Conservation (phyloP, 2,329 filamentous ascomycete genomes). For the Stagonosporopsis cucurbitacearum region DNA sequence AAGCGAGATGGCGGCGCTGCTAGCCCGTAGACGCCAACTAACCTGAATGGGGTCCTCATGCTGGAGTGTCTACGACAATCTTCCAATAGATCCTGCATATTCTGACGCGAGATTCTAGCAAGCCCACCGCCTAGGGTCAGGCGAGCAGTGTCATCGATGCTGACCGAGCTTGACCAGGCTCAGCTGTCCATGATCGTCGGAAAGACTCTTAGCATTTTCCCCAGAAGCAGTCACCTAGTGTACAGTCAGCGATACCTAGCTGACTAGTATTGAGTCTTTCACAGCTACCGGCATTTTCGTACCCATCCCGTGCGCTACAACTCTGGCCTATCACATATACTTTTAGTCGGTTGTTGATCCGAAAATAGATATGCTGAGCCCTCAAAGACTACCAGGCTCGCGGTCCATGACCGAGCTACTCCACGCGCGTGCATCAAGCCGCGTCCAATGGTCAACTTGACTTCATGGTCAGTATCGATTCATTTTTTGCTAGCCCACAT, state of each 20-base stretch:
- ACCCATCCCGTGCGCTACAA: slow-evolving; percentile 4
- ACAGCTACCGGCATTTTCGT: slow-evolving; percentile 25
- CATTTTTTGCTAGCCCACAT: neutral
- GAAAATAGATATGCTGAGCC: neutral
- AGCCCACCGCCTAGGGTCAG: slow-evolving; percentile 7
- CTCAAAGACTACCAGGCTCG: neutral
- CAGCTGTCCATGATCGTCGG: neutral
- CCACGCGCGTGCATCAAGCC: slow-evolving; percentile 20
- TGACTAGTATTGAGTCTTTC: slow-evolving; percentile 17
- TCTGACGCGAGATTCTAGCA: slow-evolving; percentile 18
- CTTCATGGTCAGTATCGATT: neutral
- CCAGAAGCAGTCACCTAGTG: slow-evolving; percentile 10
- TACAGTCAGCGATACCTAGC: slow-evolving; percentile 10
- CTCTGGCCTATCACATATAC: slow-evolving; percentile 19
- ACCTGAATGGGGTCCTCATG: neutral
- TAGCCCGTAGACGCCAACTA: neutral
- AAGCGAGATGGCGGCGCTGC: slow-evolving; percentile 7
- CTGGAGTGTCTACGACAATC: slow-evolving; percentile 2
- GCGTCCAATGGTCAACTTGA: slow-evolving; percentile 7
- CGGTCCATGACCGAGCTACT: slow-evolving; percentile 2
- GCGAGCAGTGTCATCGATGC: neutral
- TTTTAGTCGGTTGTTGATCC: neutral
- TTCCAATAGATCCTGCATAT: slow-evolving; percentile 26
- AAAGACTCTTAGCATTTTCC: slow-evolving; percentile 9
- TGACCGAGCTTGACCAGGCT: slow-evolving; percentile 6